A percentile compares a stretch with the other conserved stretches of the same genome.
Evolutionary conservation across 371 early-diverging fungal genomes (phyloP).

Genomic region (Mucor irregularis): DNA sequence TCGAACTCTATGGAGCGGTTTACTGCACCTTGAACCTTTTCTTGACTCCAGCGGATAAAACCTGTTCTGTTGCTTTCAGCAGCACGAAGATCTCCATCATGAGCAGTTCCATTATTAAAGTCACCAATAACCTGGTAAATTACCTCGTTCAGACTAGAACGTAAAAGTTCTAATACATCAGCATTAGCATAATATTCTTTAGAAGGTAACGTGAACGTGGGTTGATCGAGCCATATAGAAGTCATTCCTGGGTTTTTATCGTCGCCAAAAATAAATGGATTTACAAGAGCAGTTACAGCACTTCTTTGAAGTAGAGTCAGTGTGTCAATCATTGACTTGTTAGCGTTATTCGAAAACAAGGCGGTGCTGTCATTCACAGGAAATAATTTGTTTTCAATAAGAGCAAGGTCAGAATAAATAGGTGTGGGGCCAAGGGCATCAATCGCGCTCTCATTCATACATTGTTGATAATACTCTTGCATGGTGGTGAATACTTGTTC

Average conservation of each 20-base stretch:
- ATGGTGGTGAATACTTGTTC: conserved; percentile 45
- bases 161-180: conserved; percentile 31
- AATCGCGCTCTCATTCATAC: conserved; percentile 50
- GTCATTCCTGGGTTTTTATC: conserved; percentile 43
- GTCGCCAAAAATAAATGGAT: conserved; percentile 41
- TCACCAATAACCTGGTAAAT: conserved; percentile 18
- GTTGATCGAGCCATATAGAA: conserved; percentile 42
- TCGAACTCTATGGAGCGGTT: conserved; percentile 51
- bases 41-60: conserved; percentile 8
- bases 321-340: neutral
- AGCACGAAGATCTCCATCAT: neutral
- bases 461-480: conserved; percentile 50
- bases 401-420: conserved; percentile 31
- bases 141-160: conserved; percentile 28
- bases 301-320: neutral
- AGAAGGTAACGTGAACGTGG: conserved; percentile 48
- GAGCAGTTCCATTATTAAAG: neutral
- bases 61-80: conserved; percentile 8
- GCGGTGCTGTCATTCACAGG: neutral
- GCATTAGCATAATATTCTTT: conserved; percentile 58
- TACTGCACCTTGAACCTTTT: conserved; percentile 27
- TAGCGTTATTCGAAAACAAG: neutral
- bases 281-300: conserved; percentile 27
- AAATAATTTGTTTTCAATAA: conserved; percentile 15
- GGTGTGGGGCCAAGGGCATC: conserved; percentile 51